Base-by-base conservation (phyloP, 2,329 filamentous ascomycete species). In the Anisogramma anomala region DNA sequence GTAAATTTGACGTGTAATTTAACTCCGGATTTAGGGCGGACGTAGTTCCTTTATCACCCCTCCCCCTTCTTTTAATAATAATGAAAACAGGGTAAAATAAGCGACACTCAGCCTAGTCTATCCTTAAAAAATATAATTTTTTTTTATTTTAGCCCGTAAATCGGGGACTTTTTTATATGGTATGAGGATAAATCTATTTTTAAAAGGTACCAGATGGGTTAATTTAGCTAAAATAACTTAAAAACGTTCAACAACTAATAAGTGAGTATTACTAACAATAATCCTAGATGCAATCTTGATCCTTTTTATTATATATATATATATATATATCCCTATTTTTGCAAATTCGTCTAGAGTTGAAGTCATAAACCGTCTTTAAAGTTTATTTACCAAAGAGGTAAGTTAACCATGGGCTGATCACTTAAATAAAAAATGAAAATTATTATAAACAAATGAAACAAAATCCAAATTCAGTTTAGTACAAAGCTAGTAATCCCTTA, bases 231-330 rank as follows among this genome's bases (percentile, higher is more conserved):
- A 36, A 35, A 35, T 14, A 9, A 25, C 36, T 30, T 32, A 39
- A 23, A 31, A 32, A 39, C 19, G 36, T 32, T 31, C 34, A 36
- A 36, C 22, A 23, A 36, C 34, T 36, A 36, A 27, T 36, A 27
- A 20, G 20, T 35, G 23, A 36, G 34, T 26, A 18, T 17, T 26
- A 36, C 15, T 26, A 35, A 35, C 23, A 27, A 36, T 20, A 28
- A 36, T 36, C 35, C 26, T 36, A 28, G 23, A 23, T 18, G 15
- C 28, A 28, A 30, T 26, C 35, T 17, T 25, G 13, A 18, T 25
- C 28, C 35, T 36, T 36, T 36, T 36, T 36, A 36, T 36, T 36
- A 36, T 28, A 28, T 36, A 36, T 36, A 36, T 32, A 32, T 32
- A 17, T 32, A 9, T 9, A 28, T 36, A 19, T 10, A 37, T 17